Conservation (phyloP, 108 stramenopile species). For the Fragilaria radians region DNA sequence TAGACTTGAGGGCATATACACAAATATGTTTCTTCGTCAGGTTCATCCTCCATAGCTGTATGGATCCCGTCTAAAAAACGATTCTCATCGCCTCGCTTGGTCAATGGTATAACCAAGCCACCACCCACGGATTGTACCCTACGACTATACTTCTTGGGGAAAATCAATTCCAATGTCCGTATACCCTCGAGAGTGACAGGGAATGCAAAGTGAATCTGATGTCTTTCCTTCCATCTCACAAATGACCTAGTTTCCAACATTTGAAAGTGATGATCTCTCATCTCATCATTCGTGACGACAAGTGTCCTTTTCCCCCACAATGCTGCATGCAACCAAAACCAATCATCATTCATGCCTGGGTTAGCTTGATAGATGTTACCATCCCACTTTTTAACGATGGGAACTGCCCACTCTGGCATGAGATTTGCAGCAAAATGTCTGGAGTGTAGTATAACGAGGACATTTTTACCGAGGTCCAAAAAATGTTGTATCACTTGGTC, state of each 20-base stretch:
- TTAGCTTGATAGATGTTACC: constrained; percentile 63
- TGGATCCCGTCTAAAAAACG: constrained; percentile 79
- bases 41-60: constrained; percentile 57
- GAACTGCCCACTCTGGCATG: constrained; percentile 39
- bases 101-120: constrained; percentile 65
- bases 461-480: constrained; percentile 26
- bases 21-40: constrained; percentile 72
- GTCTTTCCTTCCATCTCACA: constrained; percentile 95
- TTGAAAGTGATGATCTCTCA: constrained; percentile 98
- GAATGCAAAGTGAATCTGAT: constrained; percentile 82
- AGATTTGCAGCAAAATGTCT: constrained; percentile 64
- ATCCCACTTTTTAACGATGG: constrained; percentile 46
- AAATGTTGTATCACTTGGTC: constrained; percentile 78
- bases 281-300: constrained; percentile 95
- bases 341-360: constrained; percentile 94
- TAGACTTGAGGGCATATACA: constrained; percentile 50
- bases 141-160: constrained; percentile 68
- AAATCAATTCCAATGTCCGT: constrained; percentile 33
- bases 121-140: constrained; percentile 63
- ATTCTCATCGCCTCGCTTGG: constrained; percentile 78
- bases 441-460: constrained; percentile 73
- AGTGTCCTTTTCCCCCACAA: constrained; percentile 43
- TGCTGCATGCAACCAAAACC: constrained; percentile 98
- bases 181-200: constrained; percentile 16
- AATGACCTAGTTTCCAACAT: constrained; percentile 87